Base-by-base conservation (phyloP, 306 rosid species). In the Hippophae tibetana region DNA sequence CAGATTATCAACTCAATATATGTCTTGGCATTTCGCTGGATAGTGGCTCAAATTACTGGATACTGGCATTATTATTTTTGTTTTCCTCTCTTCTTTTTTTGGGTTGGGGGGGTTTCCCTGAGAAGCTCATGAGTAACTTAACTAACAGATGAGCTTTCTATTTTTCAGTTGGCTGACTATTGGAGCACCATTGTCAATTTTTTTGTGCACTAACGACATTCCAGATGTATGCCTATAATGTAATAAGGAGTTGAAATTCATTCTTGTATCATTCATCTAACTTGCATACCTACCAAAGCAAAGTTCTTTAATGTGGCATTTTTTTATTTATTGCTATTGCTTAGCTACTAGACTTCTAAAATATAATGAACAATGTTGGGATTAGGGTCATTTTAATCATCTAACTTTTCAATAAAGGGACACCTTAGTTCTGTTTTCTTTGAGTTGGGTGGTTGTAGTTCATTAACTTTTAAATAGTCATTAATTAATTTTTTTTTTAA, bases 131-230 rank as follows among this genome's bases (percentile, higher is more conserved):
- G 59, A 52, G 49, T 57, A 47, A 64, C 62, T 60, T 64, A 52
- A 52, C 62, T 52, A 13, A 49, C 61, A 13, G 47, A 57, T 10
- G 27, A 49, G n/a, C 31, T 48, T 45, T 46, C 62, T 54, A 56
- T 26, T 63, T 79, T 81, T 73, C 92, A 90, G 96, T 69, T 90
- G 72, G 77, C 76, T 12, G 83, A 60, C 72, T 87, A 90, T 78
- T 76, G 79, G 57, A 66, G 53, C 43, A 72, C 87, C 13, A 50
- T 87, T 38, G 46, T 85, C 68, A 47, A 77, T 67, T 5, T 90
- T 60, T 85, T 90, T 62, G 51, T 82, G 74, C 69, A 10, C 55
- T 82, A 80, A 54, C 68, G 25, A 41, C 68, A 59, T 59, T 63
- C 12, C 7, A 5, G n/a, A 23, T 13, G 26, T 49, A 12, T 8